Percentiles rank a stretch among this genome's conserved stretches.
Evolutionary conservation across 495 filamentous ascomycete species (phyloP).

Genomic region (Annulohypoxylon bovei): DNA sequence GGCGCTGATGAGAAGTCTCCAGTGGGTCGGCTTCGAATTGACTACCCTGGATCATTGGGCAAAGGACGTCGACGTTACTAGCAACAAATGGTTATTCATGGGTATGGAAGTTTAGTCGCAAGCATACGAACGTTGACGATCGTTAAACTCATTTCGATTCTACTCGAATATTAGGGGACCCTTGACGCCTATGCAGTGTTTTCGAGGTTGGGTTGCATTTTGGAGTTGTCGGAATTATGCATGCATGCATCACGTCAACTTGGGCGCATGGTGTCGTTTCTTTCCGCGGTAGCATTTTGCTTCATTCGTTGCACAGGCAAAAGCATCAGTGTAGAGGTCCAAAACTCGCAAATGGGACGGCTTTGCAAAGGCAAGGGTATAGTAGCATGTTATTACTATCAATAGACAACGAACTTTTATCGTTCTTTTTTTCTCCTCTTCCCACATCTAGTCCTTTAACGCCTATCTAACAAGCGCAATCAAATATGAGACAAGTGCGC

Average conservation of each 20-base stretch:
- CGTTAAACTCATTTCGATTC: constrained; percentile 16
- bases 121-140: constrained; percentile 11
- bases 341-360: constrained; percentile 18
- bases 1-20: constrained; percentile 77
- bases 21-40: constrained; percentile 91
- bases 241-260: constrained; percentile 23
- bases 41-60: constrained; percentile 81
- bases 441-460: constrained; percentile 29
- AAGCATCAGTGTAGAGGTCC: constrained; percentile 17
- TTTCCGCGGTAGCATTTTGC: constrained; percentile 23
- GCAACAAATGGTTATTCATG: constrained; percentile 83
- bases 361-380: constrained; percentile 31
- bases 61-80: constrained; percentile 63
- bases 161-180: constrained; percentile 12
- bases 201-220: constrained; percentile 32
- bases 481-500: constrained; percentile 24
- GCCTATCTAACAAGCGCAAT: constrained; percentile 24
- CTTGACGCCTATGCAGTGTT: constrained; percentile 4
- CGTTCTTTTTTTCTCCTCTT: constrained; percentile 5
- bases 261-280: constrained; percentile 21
- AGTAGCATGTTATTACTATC: constrained; percentile 35
- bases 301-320: constrained; percentile 24
- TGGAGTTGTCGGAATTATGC: constrained; percentile 29
- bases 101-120: constrained; percentile 77
- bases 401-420: constrained; percentile 38